Conservation (phyloP, 2,329 filamentous ascomycete species). For the Trichoderma lentiforme region DNA sequence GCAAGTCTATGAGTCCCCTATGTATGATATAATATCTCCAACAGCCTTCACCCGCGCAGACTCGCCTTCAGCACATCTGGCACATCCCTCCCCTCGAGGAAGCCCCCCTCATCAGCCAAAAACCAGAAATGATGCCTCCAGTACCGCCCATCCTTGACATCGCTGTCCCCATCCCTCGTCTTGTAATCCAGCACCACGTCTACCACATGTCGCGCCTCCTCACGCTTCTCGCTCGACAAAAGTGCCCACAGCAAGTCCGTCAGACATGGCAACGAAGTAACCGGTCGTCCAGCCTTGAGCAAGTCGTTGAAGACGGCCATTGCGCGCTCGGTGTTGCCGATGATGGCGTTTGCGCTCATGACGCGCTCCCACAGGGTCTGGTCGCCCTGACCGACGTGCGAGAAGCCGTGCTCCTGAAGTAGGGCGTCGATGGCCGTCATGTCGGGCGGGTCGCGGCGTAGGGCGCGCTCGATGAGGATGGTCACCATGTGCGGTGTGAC, state of each 20-base stretch:
- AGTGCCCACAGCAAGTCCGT: slow-evolving; percentile 40
- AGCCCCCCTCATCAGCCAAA: slow-evolving; percentile 39
- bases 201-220: slow-evolving; percentile 35
- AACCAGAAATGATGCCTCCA: slow-evolving; percentile 52
- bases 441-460: slow-evolving; percentile 55
- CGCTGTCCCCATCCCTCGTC: slow-evolving; percentile 12
- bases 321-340: slow-evolving; percentile 49
- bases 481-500: slow-evolving; percentile 69
- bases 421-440: slow-evolving; percentile 58
- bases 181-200: slow-evolving; percentile 29
- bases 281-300: slow-evolving; percentile 35
- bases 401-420: slow-evolving; percentile 53
- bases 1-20: neutral
- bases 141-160: slow-evolving; percentile 31
- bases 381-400: slow-evolving; percentile 42
- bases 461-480: slow-evolving; percentile 66
- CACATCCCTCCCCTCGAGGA: slow-evolving; percentile 31
- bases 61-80: slow-evolving; percentile 22
- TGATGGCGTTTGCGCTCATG: slow-evolving; percentile 62
- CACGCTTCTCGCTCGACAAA: slow-evolving; percentile 24
- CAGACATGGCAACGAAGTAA: slow-evolving; percentile 43
- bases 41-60: slow-evolving; percentile 9
- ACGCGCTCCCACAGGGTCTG: slow-evolving; percentile 67
- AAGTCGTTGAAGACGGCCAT: slow-evolving; percentile 48
- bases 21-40: neutral